Evolutionary conservation across 2,329 filamentous ascomycete species (phyloP).

Genomic region (Colletotrichum noveboracense): DNA sequence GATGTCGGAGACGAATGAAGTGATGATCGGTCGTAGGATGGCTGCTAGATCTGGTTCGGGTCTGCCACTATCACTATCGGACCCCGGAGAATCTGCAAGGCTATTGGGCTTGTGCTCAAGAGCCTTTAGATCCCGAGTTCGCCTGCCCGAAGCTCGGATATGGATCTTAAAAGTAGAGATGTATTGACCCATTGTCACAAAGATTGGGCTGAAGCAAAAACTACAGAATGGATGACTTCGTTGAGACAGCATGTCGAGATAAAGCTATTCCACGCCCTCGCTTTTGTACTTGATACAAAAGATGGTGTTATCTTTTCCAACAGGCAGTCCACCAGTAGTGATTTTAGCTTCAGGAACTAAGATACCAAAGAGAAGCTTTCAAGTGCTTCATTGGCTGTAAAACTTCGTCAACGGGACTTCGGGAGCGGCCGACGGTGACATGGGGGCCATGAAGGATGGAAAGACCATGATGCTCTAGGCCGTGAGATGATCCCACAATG

Average conservation of each 20-base stretch:
- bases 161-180: background rate
- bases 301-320: background rate
- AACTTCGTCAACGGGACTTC: background rate
- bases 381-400: background rate
- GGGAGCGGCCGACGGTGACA: background rate
- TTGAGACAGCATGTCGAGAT: background rate
- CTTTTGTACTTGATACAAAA: background rate
- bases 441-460: background rate
- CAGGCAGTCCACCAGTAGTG: fast-evolving
- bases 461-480: background rate
- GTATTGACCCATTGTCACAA: background rate
- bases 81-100: background rate
- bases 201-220: fast-evolving
- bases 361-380: background rate
- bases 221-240: background rate
- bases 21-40: background rate
- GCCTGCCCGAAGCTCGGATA: background rate
- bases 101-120: background rate
- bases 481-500: background rate
- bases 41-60: background rate
- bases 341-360: background rate
- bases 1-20: background rate
- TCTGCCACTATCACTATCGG: background rate
- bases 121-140: background rate
- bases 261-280: background rate